Conservation (phyloP, 768 basidiomycete species). For the Boletus rufocinnamomeus region DNA sequence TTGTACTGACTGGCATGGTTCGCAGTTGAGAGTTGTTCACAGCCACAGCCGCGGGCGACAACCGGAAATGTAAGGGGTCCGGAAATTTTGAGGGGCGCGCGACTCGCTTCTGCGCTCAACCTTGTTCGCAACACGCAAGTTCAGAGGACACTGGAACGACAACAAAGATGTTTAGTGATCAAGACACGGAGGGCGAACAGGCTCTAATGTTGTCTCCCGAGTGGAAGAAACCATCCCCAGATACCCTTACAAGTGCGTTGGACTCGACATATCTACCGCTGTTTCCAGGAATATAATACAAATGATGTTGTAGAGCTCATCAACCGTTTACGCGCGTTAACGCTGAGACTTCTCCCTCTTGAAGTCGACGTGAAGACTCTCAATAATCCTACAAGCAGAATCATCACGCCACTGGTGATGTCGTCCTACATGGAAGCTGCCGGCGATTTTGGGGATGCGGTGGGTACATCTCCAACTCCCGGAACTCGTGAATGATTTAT, state of each 20-base stretch:
- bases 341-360: conserved; percentile 73
- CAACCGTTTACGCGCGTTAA: conserved; percentile 75
- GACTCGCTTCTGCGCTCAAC: neutral
- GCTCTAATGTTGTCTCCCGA: conserved; percentile 46
- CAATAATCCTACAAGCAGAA: conserved; percentile 74
- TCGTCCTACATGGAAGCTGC: conserved; percentile 75
- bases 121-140: neutral
- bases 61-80: too few species aligned
- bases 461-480: conserved; percentile 38
- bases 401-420: conserved; percentile 82
- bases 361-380: conserved; percentile 71
- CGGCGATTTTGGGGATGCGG: conserved; percentile 86
- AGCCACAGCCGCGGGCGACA: neutral
- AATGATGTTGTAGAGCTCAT: conserved; percentile 61
- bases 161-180: conserved; percentile 29
- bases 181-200: conserved; percentile 39
- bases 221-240: conserved; percentile 60
- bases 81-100: too few species aligned
- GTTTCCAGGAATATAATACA: neutral
- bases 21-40: conserved; percentile 28
- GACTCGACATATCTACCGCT: neutral
- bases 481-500: neutral
- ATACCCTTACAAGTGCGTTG: conserved; percentile 71
- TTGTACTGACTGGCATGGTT: conserved; percentile 54
- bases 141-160: neutral